A percentile compares a stretch with the other conserved stretches of the same genome.
Evolutionary conservation across 805 yeast genomes (phyloP).

Genomic region (Ascoidea tarda): DNA sequence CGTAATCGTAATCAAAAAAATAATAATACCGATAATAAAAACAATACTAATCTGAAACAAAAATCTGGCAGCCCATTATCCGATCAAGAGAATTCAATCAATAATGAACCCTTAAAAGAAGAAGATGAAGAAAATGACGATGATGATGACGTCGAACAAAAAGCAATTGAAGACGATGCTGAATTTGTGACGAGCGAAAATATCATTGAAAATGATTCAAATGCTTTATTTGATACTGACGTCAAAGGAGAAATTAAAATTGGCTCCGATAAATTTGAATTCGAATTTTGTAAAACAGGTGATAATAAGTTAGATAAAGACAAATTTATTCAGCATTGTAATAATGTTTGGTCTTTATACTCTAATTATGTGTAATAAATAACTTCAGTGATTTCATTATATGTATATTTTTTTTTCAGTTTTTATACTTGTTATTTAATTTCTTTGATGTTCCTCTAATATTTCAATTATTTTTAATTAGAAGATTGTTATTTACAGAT

Average conservation of each 20-base stretch:
- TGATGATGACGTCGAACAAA: constrained; percentile 17
- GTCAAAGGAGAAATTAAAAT: too few species aligned
- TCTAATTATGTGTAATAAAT: background rate
- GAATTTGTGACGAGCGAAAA: constrained; percentile 13
- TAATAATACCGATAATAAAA: background rate
- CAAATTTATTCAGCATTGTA: background rate
- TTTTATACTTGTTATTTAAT: too few species aligned
- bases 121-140: constrained; percentile 11
- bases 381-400: too few species aligned
- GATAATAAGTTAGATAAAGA: background rate
- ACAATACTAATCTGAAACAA: background rate
- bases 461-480: too few species aligned
- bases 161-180: constrained; percentile 24
- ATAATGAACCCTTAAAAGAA: constrained; percentile 8
- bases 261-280: background rate
- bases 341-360: background rate
- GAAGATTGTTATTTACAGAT: too few species aligned
- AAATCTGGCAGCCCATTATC: background rate
- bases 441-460: too few species aligned
- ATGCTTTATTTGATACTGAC: background rate
- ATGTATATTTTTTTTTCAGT: too few species aligned
- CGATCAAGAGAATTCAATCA: constrained; percentile 8
- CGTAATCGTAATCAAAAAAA: constrained; percentile 9
- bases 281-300: background rate
- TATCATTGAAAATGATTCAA: background rate